phyloP scores from a whole-genome alignment of 1,284 basidiomycete genomes.

The Irpex sp. region DNA sequence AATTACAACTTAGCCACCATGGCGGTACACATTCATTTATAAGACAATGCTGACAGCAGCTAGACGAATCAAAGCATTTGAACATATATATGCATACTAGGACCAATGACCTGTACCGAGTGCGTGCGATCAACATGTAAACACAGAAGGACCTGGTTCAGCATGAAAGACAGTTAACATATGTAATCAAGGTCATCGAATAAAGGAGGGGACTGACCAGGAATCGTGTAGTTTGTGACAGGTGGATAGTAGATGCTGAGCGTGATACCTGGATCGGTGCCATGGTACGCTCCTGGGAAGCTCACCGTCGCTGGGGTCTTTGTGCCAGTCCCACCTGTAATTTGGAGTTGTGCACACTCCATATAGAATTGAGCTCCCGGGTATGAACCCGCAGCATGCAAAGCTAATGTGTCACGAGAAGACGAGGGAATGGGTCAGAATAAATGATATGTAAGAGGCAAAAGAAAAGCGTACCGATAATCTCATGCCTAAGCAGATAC shows the following conservation, averaged over 20 bases:
- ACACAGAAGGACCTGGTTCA: neutral
- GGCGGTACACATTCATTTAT: too few species aligned
- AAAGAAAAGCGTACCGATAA: constrained; percentile 39
- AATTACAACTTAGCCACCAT: too few species aligned
- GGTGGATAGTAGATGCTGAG: constrained; percentile 9
- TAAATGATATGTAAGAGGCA: neutral
- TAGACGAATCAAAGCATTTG: too few species aligned
- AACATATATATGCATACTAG: too few species aligned
- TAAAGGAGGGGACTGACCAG: neutral
- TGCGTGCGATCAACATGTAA: neutral
- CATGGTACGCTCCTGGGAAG: constrained; percentile 17
- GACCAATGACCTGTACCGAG: too few species aligned
- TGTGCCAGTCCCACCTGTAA: constrained; percentile 43
- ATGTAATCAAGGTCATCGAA: neutral
- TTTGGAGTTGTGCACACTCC: constrained; percentile 48
- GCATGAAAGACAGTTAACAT: too few species aligned
- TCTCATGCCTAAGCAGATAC: constrained; percentile 49
- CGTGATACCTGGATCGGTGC: constrained; percentile 15
- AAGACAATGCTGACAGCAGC: too few species aligned
- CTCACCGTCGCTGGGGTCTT: constrained; percentile 41
- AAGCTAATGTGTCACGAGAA: constrained; percentile 24
- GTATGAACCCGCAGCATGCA: constrained; percentile 39
- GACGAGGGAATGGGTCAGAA: neutral
- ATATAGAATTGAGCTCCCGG: constrained; percentile 54
- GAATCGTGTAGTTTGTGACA: constrained; percentile 12